These are phyloP conservation scores for Avicennia marina DNA, from an alignment of 257 asterid genomes.

Conservation along the genomic window DNA sequence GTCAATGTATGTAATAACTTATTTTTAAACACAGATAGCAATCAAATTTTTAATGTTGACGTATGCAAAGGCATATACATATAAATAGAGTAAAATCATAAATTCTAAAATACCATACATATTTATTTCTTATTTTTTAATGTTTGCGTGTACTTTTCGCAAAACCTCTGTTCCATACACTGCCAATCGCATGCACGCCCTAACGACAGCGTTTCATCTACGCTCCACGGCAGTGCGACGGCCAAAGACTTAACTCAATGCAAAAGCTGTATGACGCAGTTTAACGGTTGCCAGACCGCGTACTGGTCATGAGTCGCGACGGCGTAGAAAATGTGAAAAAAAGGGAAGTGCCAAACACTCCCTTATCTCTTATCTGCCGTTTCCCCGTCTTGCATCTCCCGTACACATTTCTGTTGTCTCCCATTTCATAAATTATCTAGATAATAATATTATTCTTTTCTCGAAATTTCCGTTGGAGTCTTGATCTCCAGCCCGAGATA, in stretches of 20 bases:
- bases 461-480: neutral
- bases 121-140: no score
- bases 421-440: constrained; percentile 5
- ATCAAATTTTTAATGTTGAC: no score
- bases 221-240: constrained; percentile 11
- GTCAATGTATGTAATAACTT: no score
- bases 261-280: neutral
- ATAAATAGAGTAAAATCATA: no score
- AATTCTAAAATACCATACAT: no score
- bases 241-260: neutral
- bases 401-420: constrained; percentile 9
- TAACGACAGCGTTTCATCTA: neutral
- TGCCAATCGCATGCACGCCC: no score
- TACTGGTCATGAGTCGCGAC: constrained; percentile 8
- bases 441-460: neutral
- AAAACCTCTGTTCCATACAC: no score
- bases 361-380: constrained; percentile 4
- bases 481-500: constrained; percentile 9
- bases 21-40: no score
- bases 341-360: constrained; percentile 20
- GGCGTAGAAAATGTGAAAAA: neutral
- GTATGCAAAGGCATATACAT: no score
- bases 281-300: constrained; percentile 5
- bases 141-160: no score
- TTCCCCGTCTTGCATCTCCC: neutral